A percentile compares a stretch with the other conserved stretches of the same genome.
phyloP scores from a whole-genome alignment of 2,329 filamentous ascomycete species.

The Salinomyces thailandicus region DNA sequence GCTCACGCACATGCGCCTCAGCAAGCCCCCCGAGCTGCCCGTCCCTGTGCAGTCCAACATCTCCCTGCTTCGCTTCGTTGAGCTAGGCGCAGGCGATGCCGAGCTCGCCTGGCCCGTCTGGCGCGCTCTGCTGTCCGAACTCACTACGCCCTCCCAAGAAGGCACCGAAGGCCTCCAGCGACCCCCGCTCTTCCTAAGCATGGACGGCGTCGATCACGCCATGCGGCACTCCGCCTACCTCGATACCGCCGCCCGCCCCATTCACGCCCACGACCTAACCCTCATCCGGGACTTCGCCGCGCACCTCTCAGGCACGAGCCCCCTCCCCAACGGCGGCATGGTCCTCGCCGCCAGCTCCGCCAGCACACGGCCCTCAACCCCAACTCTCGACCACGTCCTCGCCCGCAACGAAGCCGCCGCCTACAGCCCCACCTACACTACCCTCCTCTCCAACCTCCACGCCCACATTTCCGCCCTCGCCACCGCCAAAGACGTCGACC shows the following conservation, averaged over 20 bases:
- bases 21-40: constrained; percentile 47
- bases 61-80: constrained; percentile 57
- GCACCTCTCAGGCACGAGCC: constrained; percentile 50
- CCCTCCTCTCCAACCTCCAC: not conserved
- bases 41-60: constrained; percentile 48
- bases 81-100: constrained; percentile 59
- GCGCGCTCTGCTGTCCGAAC: constrained; percentile 69
- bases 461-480: not conserved
- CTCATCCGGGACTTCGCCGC: constrained; percentile 66
- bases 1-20: constrained; percentile 44
- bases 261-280: constrained; percentile 78
- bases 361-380: constrained; percentile 56
- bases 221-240: constrained; percentile 72
- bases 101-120: constrained; percentile 74
- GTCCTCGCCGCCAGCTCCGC: constrained; percentile 64
- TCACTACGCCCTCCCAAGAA: constrained; percentile 40
- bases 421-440: not conserved
- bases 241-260: constrained; percentile 55
- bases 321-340: constrained; percentile 62
- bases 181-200: constrained; percentile 58
- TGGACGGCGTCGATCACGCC: constrained; percentile 72
- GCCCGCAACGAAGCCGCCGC: constrained; percentile 1
- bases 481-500: not conserved
- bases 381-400: constrained; percentile 47
- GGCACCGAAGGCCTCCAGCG: constrained; percentile 35